phyloP scores from a whole-genome alignment of 768 basidiomycete genomes.

The Collybiopsis confluens region DNA sequence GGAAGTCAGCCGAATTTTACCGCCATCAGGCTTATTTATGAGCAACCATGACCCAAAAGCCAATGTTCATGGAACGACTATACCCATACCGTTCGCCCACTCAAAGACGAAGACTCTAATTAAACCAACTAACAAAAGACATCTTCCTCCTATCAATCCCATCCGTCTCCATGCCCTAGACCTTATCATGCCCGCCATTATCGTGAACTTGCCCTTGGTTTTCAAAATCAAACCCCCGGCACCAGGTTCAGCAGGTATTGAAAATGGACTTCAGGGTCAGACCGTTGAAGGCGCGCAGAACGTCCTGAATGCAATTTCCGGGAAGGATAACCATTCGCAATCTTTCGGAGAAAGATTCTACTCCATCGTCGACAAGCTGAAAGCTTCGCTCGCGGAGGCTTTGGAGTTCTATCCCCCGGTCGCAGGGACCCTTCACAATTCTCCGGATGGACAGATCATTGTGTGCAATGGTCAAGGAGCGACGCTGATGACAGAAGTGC shows the following conservation, averaged over 20 bases:
- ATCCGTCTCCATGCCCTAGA: conserved; percentile 1
- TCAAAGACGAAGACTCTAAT: background rate
- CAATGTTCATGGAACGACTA: too few species aligned
- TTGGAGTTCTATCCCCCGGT: conserved; percentile 4
- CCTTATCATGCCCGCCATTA: conserved; percentile 2
- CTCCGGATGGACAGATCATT: background rate
- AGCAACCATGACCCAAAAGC: too few species aligned
- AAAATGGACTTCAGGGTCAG: too few species aligned
- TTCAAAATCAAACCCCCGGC: background rate
- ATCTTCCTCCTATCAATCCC: background rate
- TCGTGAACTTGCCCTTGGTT: background rate
- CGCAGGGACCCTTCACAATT: background rate
- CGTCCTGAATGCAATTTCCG: too few species aligned
- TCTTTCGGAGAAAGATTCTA: background rate
- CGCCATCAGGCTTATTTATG: too few species aligned
- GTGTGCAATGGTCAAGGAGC: conserved; percentile 2
- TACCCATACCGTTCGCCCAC: too few species aligned
- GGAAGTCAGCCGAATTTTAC: too few species aligned
- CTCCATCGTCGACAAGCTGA: background rate
- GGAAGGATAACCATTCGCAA: too few species aligned
- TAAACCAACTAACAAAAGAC: background rate
- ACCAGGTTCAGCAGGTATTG: too few species aligned
- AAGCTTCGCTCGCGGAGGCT: conserved; percentile 1
- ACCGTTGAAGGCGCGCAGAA: background rate
- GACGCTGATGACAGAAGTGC: background rate